These are phyloP conservation scores for Globisporangium abappressorium DNA, from an alignment of 352 stramenopile species.

Conservation along the genomic window DNA sequence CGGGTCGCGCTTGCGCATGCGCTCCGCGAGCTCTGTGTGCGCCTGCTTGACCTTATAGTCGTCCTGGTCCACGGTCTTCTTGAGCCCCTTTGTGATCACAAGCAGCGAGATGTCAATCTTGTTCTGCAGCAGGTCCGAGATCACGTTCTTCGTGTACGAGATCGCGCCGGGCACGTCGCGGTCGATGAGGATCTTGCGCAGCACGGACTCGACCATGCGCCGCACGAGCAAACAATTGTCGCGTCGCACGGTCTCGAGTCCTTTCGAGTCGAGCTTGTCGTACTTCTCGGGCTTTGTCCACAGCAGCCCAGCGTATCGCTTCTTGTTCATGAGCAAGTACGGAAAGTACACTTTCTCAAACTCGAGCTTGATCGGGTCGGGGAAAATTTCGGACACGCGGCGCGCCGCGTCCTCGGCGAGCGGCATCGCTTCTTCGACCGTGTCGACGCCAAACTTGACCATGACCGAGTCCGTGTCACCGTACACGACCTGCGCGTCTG, in stretches of 20 bases:
- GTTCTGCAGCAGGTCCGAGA: conserved; percentile 99
- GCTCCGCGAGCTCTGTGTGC: conserved; percentile 97
- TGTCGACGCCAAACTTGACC: conserved; percentile 98
- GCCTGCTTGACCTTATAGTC: conserved; percentile 99
- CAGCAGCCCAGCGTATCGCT: conserved; percentile 87
- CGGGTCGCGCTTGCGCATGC: conserved; percentile 98
- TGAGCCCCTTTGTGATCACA: conserved; percentile 99
- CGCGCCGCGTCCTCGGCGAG: conserved; percentile 96
- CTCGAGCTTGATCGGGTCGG: conserved; percentile 96
- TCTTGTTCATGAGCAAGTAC: conserved; percentile 99
- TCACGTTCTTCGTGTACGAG: conserved; percentile 97
- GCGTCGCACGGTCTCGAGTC: conserved; percentile 98
- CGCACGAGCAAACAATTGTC: conserved; percentile 99
- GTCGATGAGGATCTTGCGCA: conserved; percentile 99
- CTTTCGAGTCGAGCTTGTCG: conserved; percentile 99
- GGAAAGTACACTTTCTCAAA: conserved; percentile 99
- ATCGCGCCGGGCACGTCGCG: conserved; percentile 95
- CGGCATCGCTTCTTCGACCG: conserved; percentile 96
- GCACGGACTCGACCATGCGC: conserved; percentile 95
- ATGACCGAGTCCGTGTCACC: conserved; percentile 99
- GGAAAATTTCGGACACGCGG: conserved; percentile 96
- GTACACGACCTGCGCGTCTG: conserved; percentile 98
- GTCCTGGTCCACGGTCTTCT: conserved; percentile 97
- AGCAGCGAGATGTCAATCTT: conserved; percentile 99
- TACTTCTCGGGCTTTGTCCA: conserved; percentile 94